A percentile compares a stretch with the other conserved stretches of the same genome.
Evolutionary conservation across 306 rosid species (phyloP).

Genomic region (Delonix regia): DNA sequence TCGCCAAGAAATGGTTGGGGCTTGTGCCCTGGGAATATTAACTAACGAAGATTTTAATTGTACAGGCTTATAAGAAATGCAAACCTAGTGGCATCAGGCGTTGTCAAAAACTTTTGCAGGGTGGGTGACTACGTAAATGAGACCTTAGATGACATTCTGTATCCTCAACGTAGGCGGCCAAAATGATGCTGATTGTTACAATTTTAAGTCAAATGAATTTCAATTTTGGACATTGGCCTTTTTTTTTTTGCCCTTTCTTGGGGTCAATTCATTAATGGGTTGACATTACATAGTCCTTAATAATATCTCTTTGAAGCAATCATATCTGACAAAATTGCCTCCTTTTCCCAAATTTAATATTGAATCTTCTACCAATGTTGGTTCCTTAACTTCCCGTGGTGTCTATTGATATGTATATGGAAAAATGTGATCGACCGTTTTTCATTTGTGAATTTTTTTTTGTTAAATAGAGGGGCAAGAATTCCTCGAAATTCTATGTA

Average conservation of each 20-base stretch:
- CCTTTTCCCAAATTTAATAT: too few relatives aligned
- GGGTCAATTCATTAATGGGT: conserved; percentile 19
- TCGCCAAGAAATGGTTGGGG: too few relatives aligned
- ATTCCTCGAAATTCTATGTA: too few relatives aligned
- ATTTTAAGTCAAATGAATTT: background rate
- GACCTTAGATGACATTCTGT: conserved; percentile 66
- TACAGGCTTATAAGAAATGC: conserved; percentile 88
- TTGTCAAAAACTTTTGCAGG: conserved; percentile 70
- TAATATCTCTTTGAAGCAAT: conserved; percentile 13
- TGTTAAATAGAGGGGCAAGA: background rate
- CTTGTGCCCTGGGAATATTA: too few relatives aligned
- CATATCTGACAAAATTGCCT: conserved; percentile 1
- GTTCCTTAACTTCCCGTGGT: background rate
- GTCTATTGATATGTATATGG: background rate
- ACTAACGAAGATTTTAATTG: conserved; percentile 15
- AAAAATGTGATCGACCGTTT: too few relatives aligned
- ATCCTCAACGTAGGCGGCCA: conserved; percentile 71
- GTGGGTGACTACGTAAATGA: conserved; percentile 67
- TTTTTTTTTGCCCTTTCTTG: conserved; percentile 28
- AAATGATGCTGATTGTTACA: conserved; percentile 46
- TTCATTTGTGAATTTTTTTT: too few relatives aligned
- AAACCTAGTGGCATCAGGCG: conserved; percentile 78
- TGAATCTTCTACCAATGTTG: background rate
- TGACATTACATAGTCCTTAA: conserved; percentile 1
- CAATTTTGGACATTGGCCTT: conserved; percentile 25